Evolutionary conservation across 176 grass and related monocot species (phyloP), one percentile per base, ranked within the genome.

Genomic region (Triticum turgidum): DNA sequence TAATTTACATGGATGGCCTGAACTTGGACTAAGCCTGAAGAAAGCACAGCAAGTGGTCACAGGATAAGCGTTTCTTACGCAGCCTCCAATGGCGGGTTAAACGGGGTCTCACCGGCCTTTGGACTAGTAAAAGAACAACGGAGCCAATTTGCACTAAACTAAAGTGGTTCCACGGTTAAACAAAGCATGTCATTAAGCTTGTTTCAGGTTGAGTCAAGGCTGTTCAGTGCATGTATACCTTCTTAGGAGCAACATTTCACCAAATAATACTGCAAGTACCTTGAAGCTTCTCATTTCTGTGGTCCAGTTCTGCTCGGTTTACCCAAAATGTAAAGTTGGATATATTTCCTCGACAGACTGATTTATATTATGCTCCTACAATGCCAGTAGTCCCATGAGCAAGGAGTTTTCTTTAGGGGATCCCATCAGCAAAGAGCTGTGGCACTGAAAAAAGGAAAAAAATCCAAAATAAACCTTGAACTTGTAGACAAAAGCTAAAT

Each of bases 251-350:
- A 79, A 49, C 24, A 39, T 10, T 68, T 10, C 76, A n/a, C 3
- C 37, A 32, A 13, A 37, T 54, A 54, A 18, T 17, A 54, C 17
- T 20, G 83, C 73, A 80, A 59, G 73, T 79, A 14, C 80, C 73
- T 86, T 83, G 80, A 83, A 87, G 79, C 84, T 87, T 90, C 80
- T 56, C 21, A 20, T 59, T 47, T 20, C 35, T 61, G 30, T 84
- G n/a, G 67, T 65, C 41, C 56, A 29, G 66, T 72, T 45, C 29
- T 88, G 29, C 65, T 73, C 81, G 49, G 30, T 65, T 54, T 6
- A n/a, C 20, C 7, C 6, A 61, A 61, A 61, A 61, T 61, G 17
- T 61, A 61, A 11, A 24, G 15, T 18, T 62, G 20, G 58, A 33
- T 75, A 18, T 24, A 56, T 56, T 56, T 77, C 13, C 35, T 63